A percentile compares a stretch with the other conserved stretches of the same genome.
Conservation (phyloP, 2,329 filamentous ascomycete species). For the Tolypocladium tropicale region DNA sequence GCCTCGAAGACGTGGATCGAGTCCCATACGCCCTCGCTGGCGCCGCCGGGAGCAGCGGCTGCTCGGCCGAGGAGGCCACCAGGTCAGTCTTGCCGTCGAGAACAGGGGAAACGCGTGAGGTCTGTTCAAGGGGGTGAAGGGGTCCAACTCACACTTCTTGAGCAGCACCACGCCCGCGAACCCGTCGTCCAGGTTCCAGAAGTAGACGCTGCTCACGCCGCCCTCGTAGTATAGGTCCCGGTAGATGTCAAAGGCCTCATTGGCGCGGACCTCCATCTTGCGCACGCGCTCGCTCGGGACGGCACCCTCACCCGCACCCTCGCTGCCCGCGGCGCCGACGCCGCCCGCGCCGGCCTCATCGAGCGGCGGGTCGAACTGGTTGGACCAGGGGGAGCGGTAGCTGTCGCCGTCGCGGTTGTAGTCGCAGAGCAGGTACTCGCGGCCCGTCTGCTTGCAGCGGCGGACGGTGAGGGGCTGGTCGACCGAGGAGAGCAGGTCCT, state of each 20-base stretch:
- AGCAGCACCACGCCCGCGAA: constrained; percentile 92
- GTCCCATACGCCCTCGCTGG: constrained; percentile 81
- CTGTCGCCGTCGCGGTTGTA: constrained; percentile 99
- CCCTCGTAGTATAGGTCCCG: constrained; percentile 95
- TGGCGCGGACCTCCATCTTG: constrained; percentile 87
- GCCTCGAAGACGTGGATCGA: constrained; percentile 98
- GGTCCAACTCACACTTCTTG: constrained; percentile 77
- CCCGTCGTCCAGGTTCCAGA: constrained; percentile 96
- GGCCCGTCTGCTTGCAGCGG: constrained; percentile 77
- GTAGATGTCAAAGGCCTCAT: constrained; percentile 96
- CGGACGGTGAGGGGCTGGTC: constrained; percentile 86
- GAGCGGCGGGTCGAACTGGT: constrained; percentile 90
- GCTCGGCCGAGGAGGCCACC: not conserved
- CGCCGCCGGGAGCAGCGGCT: constrained; percentile 57
- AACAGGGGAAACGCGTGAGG: no score
- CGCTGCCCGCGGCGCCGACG: constrained; percentile 42
- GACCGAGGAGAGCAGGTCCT: constrained; percentile 95
- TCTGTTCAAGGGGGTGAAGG: not conserved
- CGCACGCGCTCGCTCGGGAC: constrained; percentile 84
- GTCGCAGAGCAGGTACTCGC: constrained; percentile 96
- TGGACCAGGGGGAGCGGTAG: constrained; percentile 97
- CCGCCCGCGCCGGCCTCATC: constrained; percentile 50
- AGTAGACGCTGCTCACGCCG: constrained; percentile 89
- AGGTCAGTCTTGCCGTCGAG: not conserved
- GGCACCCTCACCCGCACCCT: constrained; percentile 64